These are phyloP conservation scores for Drechmeria coniospora DNA, from an alignment of 2,329 filamentous ascomycete species.

Conservation along the genomic window DNA sequence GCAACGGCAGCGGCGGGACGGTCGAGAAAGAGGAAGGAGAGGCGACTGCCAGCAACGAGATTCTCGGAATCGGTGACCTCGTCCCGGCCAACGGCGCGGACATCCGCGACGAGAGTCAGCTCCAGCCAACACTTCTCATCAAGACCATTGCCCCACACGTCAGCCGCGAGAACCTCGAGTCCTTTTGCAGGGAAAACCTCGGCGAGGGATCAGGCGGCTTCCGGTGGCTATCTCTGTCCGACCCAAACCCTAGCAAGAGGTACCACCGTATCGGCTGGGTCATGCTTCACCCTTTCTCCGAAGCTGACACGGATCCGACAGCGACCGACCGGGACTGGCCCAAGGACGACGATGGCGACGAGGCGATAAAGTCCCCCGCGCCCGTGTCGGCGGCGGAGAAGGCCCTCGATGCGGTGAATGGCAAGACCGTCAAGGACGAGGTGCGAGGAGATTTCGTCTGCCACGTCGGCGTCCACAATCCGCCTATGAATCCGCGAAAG, in stretches of 20 bases:
- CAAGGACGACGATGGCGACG: constrained; percentile 50
- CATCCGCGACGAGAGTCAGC: constrained; percentile 73
- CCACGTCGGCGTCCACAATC: constrained; percentile 90
- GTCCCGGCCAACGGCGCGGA: constrained; percentile 73
- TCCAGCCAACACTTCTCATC: constrained; percentile 85
- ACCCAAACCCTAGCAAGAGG: constrained; percentile 92
- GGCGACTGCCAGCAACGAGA: constrained; percentile 78
- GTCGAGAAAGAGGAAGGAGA: constrained; percentile 94
- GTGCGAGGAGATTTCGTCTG: constrained; percentile 91
- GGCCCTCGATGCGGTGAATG: constrained; percentile 86
- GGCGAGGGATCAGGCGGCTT: constrained; percentile 85
- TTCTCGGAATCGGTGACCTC: constrained; percentile 81
- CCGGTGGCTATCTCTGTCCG: constrained; percentile 89
- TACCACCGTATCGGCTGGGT: constrained; percentile 99
- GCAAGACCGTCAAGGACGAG: constrained; percentile 92
- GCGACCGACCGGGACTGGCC: constrained; percentile 58
- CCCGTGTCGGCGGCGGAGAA: constrained; percentile 57
- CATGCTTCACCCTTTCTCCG: constrained; percentile 70
- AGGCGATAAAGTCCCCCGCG: constrained; percentile 37
- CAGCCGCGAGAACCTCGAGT: constrained; percentile 81
- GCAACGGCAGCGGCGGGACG: constrained; percentile 69
- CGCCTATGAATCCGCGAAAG: constrained; percentile 71
- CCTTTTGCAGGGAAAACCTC: constrained; percentile 86
- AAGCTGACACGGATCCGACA: constrained; percentile 44
- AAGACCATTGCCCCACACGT: constrained; percentile 97